Conservation (phyloP, 1,284 basidiomycete genomes). For the Sporisorium reilianum region DNA sequence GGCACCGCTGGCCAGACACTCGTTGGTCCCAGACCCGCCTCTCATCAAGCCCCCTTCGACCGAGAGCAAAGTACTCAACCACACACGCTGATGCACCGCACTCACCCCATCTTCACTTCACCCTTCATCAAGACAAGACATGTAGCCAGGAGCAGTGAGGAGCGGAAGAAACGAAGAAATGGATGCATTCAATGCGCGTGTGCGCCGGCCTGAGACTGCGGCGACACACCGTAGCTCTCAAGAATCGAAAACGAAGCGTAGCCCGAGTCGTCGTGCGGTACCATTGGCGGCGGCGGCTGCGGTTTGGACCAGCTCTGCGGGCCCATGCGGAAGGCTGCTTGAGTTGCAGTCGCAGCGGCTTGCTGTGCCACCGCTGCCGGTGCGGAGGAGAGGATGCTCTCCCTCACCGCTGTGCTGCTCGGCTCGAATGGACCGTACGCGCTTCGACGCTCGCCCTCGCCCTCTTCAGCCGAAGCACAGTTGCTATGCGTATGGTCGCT, state of each 20-base stretch:
- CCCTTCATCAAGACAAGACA: too few relatives aligned
- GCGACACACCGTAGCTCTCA: conserved; percentile 5
- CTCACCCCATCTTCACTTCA: too few relatives aligned
- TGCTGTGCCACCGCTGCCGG: background rate
- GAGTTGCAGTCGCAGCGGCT: background rate
- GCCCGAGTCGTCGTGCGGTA: conserved; percentile 9
- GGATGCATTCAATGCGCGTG: too few relatives aligned
- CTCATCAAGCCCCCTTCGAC: too few relatives aligned
- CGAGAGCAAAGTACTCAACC: too few relatives aligned
- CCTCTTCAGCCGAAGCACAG: background rate
- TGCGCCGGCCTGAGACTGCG: background rate
- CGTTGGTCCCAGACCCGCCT: too few relatives aligned
- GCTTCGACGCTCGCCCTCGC: background rate
- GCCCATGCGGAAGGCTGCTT: background rate
- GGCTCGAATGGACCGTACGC: background rate
- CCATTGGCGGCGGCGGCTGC: background rate
- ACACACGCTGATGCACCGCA: too few relatives aligned
- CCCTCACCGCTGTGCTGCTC: background rate
- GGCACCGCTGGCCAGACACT: too few relatives aligned
- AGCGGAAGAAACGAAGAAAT: too few relatives aligned
- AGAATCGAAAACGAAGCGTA: conserved; percentile 17
- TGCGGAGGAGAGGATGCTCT: background rate
- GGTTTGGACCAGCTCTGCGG: background rate
- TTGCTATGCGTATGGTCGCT: conserved; percentile 15
- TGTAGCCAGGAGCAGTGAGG: background rate